Base-by-base conservation (phyloP, 2,329 filamentous ascomycete genomes). In the Leptographium flavum region DNA sequence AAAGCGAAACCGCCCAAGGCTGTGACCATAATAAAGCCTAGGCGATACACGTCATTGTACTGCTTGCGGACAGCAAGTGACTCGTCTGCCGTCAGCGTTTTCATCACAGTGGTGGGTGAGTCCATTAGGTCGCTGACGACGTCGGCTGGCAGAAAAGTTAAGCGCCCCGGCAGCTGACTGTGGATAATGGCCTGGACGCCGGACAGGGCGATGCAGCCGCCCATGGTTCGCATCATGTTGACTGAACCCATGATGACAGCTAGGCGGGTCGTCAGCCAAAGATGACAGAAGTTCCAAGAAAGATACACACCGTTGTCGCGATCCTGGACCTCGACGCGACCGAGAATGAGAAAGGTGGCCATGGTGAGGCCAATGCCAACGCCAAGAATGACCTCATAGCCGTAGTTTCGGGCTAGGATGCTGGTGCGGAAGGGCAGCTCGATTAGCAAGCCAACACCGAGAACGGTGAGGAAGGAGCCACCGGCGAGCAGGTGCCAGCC, bases 171-270 rank as follows among this genome's bases (percentile, higher is more conserved):
- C 3, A 40, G 23, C 23, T 28, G 23, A n/a, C 38, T 40, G 15
- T 40, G 38, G 23, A 40, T 9, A n/a, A 40, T 40, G 38, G 38
- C 25, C 15, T 28, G 25, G 27, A 30, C 38, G 27, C 38, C 23
- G 27, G 38, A 40, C 13, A 40, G 17, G 10, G 38, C 22, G 11
- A 40, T 40, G 23, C 25, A 40, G 23, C 38, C 38, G 5, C 38
- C 38, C 38, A 40, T 40, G 3, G 38, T 40, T 6, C 38, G 38
- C 38, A 40, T 40, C 38, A 40, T 40, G 27, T 30, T 40, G n/a
- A 40, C 38, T 9, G 38, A 28, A 3, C 38, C 38, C 23, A 40
- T 40, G 22, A 40, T 30, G 5, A 40, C 38, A n/a, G 25, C 38
- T 40, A 30, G 17, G 17, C 6, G 5, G 10, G 15, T n/a, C n/a